Evolutionary conservation across 1,139 yeast genomes (phyloP), one percentile per base, ranked within the genome.

Genomic region (Magnusiomyces sp.): DNA sequence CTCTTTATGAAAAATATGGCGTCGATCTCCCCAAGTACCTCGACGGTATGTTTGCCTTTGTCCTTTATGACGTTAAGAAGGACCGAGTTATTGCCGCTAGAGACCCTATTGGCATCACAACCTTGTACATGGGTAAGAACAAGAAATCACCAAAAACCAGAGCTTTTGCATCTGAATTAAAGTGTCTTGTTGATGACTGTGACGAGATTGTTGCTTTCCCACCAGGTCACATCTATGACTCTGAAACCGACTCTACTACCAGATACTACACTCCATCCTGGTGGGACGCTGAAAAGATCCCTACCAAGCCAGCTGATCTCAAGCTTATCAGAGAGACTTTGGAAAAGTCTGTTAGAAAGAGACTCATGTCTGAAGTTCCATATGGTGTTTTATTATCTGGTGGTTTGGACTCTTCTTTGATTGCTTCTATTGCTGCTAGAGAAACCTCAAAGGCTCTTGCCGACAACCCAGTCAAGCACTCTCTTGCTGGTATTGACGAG

Each of bases 41-140:
- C 63, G 98, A 92, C 67, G 99, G 99, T 67, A 90, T 92, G 97
- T 92, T 92, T 66, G 97, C 97, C 42, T 92, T 88, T 76, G 95
- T 83, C 39, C 73, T 92, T 53, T 85, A 89, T 68, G 98, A 92
- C 71, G 81, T 82, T 59, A 71, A 79, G 65, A 73, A 76, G 54
- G 97, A 92, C 71, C 80, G 97, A 62, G 80, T 92, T 55, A 74
- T 90, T 56, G 99, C 98, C 57, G 97, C 98, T 47, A 80, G 99
- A 72, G 99, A 92, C 69, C 99, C 98, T 49, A 86, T 92, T 60
- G 99, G 99, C 64, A 83, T 92, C 67, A 90, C 96, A 58, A 89
- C 98, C 52, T 74, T 92, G 64, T 92, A 92, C 77, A 83, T 90
- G 88, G 99, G 99, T 60, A 81, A 86, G 66, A 74, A 79, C 48